These are phyloP conservation scores for Cyclospora cayetanensis DNA, from an alignment of 169 alveolate genomes.

Conservation along the genomic window DNA sequence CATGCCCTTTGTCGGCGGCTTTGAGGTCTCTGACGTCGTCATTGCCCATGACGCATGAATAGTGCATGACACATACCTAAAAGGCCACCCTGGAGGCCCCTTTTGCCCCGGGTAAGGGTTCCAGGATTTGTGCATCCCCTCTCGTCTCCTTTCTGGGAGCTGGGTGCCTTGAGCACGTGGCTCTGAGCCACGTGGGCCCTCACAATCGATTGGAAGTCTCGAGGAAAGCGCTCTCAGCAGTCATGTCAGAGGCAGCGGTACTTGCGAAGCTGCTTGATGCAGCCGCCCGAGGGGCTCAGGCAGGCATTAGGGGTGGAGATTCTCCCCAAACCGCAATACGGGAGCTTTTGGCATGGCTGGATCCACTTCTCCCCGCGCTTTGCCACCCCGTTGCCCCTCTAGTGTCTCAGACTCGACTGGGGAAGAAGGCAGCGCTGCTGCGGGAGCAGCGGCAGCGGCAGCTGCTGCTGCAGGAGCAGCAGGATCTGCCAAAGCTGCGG, in stretches of 20 bases:
- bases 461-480: conserved; percentile 33
- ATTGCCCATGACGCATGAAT: too few relatives aligned
- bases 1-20: too few relatives aligned
- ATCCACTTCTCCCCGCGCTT: neutral
- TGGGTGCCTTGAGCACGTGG: too few relatives aligned
- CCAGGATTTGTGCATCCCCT: too few relatives aligned
- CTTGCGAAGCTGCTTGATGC: conserved; percentile 16
- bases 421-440: conserved; percentile 17
- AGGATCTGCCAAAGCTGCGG: conserved; percentile 2
- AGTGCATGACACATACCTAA: too few relatives aligned
- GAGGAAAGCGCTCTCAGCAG: neutral
- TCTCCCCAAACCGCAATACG: neutral
- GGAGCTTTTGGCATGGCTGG: conserved; percentile 28
- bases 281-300: conserved; percentile 6
- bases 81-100: too few relatives aligned
- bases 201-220: too few relatives aligned
- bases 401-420: conserved; percentile 32
- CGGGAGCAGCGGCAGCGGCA: conserved; percentile 26
- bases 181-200: too few relatives aligned
- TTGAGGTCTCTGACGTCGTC: too few relatives aligned
- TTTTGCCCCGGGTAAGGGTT: too few relatives aligned
- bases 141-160: too few relatives aligned
- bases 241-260: neutral
- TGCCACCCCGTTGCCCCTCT: conserved; percentile 34
- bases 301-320: neutral